Percentiles rank a stretch among this genome's conserved stretches.
phyloP scores from a whole-genome alignment of 2,329 filamentous ascomycete species.

The Bipolaris bicolor region DNA sequence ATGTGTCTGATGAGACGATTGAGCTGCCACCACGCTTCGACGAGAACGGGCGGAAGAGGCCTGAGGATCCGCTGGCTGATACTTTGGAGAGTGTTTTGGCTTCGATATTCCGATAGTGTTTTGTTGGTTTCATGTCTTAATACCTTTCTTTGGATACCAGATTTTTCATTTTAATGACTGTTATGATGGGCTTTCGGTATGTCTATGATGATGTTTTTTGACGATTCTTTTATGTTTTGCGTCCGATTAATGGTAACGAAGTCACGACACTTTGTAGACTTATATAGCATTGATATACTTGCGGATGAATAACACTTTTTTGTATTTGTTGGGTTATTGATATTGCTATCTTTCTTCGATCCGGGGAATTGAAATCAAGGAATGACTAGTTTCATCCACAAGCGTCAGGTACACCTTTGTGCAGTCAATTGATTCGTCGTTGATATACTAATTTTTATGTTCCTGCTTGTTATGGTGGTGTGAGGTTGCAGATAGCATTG shows the following conservation, averaged over 20 bases:
- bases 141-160: conserved; percentile 1
- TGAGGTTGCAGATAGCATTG: not conserved
- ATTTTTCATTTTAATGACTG: not conserved
- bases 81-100: conserved; percentile 44
- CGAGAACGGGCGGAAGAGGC: conserved; percentile 34
- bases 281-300: not conserved
- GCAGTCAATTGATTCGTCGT: not conserved
- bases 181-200: not conserved
- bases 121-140: conserved; percentile 1
- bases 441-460: not conserved
- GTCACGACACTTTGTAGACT: conserved; percentile 4
- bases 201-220: not conserved
- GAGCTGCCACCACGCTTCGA: conserved; percentile 48
- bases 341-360: too few species aligned
- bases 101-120: conserved; percentile 35
- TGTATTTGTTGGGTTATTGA: too few species aligned
- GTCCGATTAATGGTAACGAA: not conserved
- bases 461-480: not conserved
- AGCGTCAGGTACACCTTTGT: not conserved
- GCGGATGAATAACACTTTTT: not conserved
- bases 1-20: conserved; percentile 42
- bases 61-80: conserved; percentile 44
- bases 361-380: too few species aligned
- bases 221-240: not conserved
- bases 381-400: too few species aligned